Conservation (phyloP, 805 yeast species). For the Pichia kluyveri region DNA sequence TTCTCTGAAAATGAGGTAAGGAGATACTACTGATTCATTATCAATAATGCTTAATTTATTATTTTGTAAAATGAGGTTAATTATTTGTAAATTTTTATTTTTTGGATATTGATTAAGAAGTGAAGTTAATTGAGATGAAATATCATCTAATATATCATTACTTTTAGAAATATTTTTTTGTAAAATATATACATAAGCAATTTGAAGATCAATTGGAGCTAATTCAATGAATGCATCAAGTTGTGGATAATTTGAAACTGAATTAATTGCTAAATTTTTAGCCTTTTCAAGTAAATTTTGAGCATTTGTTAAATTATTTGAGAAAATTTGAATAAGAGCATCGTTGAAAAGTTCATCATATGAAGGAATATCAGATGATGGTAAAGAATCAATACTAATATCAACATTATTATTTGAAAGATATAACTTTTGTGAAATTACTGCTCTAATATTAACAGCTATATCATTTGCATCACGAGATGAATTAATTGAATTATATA, state of each 20-base stretch:
- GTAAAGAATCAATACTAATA: conserved; percentile 9
- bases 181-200: conserved; percentile 42
- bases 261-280: conserved; percentile 29
- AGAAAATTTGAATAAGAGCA: conserved; percentile 40
- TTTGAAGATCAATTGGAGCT: conserved; percentile 54
- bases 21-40: conserved; percentile 9
- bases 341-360: conserved; percentile 57
- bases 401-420: not conserved
- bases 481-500: conserved; percentile 35
- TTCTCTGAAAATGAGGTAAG: conserved; percentile 24
- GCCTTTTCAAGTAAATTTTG: conserved; percentile 39
- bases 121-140: conserved; percentile 17
- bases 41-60: conserved; percentile 28
- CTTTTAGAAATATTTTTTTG: conserved; percentile 29
- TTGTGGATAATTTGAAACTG: conserved; percentile 31
- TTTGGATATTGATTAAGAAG: conserved; percentile 1
- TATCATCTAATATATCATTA: conserved; percentile 26
- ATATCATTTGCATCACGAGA: conserved; percentile 43
- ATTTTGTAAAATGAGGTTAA: conserved; percentile 28
- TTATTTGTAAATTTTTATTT: conserved; percentile 33
- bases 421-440: conserved; percentile 37
- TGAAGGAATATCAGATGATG: conserved; percentile 16
- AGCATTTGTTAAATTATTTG: conserved; percentile 31
- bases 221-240: conserved; percentile 43
- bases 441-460: conserved; percentile 58